These are phyloP conservation scores for Aspergillus sclerotiicarbonarius DNA, from an alignment of 495 filamentous ascomycete genomes.

Conservation along the genomic window DNA sequence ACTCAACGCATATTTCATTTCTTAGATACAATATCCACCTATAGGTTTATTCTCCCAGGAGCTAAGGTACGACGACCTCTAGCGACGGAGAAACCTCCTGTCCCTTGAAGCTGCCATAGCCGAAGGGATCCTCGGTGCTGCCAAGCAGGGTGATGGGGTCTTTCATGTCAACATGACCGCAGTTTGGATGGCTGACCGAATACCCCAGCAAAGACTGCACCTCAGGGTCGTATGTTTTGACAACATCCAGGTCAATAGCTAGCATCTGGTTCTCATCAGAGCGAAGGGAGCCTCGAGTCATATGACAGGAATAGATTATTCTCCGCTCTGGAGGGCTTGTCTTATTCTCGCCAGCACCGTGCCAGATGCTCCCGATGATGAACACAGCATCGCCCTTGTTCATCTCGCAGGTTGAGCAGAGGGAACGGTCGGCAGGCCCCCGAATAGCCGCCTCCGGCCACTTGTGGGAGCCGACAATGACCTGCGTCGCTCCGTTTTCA, in stretches of 20 bases:
- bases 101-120: neutral
- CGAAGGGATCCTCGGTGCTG: neutral
- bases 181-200: conserved; percentile 28
- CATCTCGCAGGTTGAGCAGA: conserved; percentile 20
- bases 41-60: too few relatives aligned
- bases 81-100: neutral
- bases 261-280: conserved; percentile 32
- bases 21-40: too few relatives aligned
- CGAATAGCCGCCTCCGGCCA: conserved; percentile 17
- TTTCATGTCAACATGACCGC: conserved; percentile 36
- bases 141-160: conserved; percentile 14
- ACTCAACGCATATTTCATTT: too few relatives aligned
- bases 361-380: conserved; percentile 27
- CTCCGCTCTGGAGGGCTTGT: conserved; percentile 19
- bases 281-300: conserved; percentile 26
- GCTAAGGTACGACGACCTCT: too few relatives aligned
- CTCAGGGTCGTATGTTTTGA: conserved; percentile 22
- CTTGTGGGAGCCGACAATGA: conserved; percentile 28
- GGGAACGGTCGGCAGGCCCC: conserved; percentile 14
- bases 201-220: conserved; percentile 30
- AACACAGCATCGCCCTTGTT: conserved; percentile 24
- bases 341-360: conserved; percentile 24
- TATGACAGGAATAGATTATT: conserved; percentile 31
- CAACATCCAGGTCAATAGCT: conserved; percentile 25
- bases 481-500: neutral